Percentiles rank a stretch among this genome's conserved stretches.
Evolutionary conservation across 192 early-diverging fungal species (phyloP).

Genomic region (Backusella circina): DNA sequence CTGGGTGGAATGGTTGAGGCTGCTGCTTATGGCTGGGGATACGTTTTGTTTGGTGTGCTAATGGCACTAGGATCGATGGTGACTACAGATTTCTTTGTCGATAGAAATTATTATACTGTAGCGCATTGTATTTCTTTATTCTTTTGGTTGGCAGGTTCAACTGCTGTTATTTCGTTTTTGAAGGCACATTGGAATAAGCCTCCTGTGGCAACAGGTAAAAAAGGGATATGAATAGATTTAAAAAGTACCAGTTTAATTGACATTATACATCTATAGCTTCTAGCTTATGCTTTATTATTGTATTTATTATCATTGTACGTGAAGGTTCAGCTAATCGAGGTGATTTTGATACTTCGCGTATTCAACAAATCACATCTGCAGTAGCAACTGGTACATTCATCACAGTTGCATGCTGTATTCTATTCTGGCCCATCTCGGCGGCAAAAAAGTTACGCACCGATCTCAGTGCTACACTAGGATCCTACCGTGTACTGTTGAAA

Average conservation of each 20-base stretch:
- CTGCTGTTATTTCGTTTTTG: constrained; percentile 47
- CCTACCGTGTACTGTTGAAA: constrained; percentile 57
- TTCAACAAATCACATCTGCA: constrained; percentile 41
- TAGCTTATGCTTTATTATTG: constrained; percentile 50
- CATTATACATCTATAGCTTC: constrained; percentile 20
- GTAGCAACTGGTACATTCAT: constrained; percentile 43
- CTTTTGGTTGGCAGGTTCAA: constrained; percentile 51
- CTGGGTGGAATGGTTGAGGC: constrained; percentile 63
- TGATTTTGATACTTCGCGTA: constrained; percentile 39
- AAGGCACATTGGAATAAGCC: constrained; percentile 54
- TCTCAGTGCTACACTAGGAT: constrained; percentile 48
- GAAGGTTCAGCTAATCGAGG: constrained; percentile 45
- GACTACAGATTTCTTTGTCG: constrained; percentile 48
- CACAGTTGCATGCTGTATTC: constrained; percentile 35
- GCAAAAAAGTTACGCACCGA: constrained; percentile 49
- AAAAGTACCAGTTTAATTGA: not conserved
- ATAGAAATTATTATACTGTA: constrained; percentile 22
- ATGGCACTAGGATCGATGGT: constrained; percentile 43
- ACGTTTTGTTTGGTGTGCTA: constrained; percentile 37
- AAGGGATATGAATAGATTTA: not conserved
- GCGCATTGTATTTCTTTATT: constrained; percentile 44
- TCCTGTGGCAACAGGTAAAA: constrained; percentile 47
- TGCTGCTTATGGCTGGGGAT: constrained; percentile 35
- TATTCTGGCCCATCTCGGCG: constrained; percentile 53
- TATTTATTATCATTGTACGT: constrained; percentile 45